phyloP scores from a whole-genome alignment of 169 alveolate genomes.

The Cryptosporidium viatorum region DNA sequence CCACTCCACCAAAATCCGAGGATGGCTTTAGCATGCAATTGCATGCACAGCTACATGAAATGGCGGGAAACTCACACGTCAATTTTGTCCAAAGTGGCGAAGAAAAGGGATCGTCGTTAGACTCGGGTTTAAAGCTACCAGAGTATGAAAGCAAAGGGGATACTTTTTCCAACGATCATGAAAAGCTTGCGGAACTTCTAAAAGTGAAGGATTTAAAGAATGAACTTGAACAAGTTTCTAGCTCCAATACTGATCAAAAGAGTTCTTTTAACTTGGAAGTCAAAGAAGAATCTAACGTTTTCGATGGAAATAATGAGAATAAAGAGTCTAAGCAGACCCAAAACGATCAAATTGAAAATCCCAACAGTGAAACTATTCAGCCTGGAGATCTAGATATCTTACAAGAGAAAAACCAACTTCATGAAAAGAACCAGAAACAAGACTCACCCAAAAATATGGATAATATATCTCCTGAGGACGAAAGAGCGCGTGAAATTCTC shows the following conservation, averaged over 20 bases:
- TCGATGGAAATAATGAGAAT: not conserved
- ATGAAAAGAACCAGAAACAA: not conserved
- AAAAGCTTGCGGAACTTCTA: not conserved
- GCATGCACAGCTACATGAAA: not conserved
- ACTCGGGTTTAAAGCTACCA: not conserved
- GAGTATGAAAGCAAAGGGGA: not conserved
- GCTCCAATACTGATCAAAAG: not conserved
- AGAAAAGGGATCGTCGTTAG: not conserved
- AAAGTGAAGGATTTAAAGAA: not conserved
- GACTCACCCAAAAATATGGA: not conserved
- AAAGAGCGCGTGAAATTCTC: slow-evolving; percentile 35
- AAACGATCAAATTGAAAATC: not conserved
- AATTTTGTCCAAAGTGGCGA: not conserved
- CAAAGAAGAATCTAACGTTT: not conserved
- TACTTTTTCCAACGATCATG: not conserved
- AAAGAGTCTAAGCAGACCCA: not conserved
- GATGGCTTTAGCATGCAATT: not conserved
- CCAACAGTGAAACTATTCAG: not conserved
- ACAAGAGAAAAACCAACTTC: not conserved
- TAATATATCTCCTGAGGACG: slow-evolving; percentile 6
- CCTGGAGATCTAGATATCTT: not conserved
- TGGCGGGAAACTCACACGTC: not conserved
- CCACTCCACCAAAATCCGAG: slow-evolving; percentile 2
- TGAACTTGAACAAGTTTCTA: not conserved
- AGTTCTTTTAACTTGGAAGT: not conserved